Conservation (phyloP, 1,139 yeast species). For the Debaryomyces subglobosus region DNA sequence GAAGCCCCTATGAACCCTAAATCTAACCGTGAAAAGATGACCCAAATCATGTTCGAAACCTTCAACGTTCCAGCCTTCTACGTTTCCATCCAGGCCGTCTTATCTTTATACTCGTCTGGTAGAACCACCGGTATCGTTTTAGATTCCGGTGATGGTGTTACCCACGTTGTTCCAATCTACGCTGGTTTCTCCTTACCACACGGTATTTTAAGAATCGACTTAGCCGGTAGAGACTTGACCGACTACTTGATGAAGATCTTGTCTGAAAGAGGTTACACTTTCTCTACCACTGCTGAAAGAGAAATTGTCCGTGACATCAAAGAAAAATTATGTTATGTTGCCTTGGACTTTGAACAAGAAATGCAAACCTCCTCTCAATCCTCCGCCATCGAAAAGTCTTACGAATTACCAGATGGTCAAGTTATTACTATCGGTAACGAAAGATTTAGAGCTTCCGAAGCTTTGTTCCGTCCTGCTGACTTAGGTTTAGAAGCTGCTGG, state of each 20-base stretch:
- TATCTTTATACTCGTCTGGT: constrained; percentile 97
- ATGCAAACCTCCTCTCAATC: constrained; percentile 99
- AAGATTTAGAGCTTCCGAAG: constrained; percentile 99
- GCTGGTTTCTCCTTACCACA: constrained; percentile 99
- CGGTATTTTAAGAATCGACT: constrained; percentile 97
- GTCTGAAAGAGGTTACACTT: constrained; percentile 97
- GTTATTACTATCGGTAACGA: constrained; percentile 99
- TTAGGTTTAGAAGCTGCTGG: constrained; percentile 98
- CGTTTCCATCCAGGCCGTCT: constrained; percentile 98
- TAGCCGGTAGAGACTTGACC: constrained; percentile 99
- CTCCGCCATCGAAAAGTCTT: constrained; percentile 96
- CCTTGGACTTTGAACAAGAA: constrained; percentile 95
- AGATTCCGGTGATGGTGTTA: constrained; percentile 99
- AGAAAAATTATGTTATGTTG: constrained; percentile 98
- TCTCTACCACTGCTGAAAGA: constrained; percentile 99
- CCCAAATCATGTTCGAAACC: constrained; percentile 97
- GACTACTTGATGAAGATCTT: constrained; percentile 98
- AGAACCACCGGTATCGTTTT: constrained; percentile 99
- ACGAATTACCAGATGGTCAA: constrained; percentile 99
- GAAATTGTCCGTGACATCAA: constrained; percentile 99
- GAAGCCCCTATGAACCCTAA: constrained; percentile 99
- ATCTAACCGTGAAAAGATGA: constrained; percentile 99
- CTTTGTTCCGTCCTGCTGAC: constrained; percentile 97
- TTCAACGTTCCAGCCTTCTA: constrained; percentile 99
- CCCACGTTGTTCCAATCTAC: constrained; percentile 99